These are phyloP conservation scores for Penicillium pancosmium DNA, from an alignment of 495 filamentous ascomycete species.

Conservation along the genomic window DNA sequence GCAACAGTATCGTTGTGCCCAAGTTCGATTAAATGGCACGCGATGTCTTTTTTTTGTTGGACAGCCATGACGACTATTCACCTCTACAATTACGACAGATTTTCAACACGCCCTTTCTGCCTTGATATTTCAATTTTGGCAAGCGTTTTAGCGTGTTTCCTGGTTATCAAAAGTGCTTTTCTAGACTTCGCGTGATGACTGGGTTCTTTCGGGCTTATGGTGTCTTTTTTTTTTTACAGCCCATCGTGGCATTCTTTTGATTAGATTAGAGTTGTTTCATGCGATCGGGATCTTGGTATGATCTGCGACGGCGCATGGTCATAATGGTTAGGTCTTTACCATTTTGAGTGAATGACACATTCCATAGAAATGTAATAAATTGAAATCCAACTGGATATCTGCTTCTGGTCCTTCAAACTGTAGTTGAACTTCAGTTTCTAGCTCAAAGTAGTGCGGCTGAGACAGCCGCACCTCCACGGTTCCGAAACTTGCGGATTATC, in stretches of 20 bases:
- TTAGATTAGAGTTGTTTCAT: conserved; percentile 1
- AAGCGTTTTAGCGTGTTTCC: conserved; percentile 30
- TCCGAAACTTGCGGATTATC: too few species aligned
- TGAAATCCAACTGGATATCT: neutral
- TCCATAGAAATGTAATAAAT: conserved; percentile 7
- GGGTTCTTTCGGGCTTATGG: neutral
- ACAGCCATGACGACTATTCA: neutral
- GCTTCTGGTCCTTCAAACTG: too few species aligned
- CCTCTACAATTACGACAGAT: conserved; percentile 3
- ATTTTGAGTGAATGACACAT: conserved; percentile 3
- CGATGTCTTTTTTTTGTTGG: neutral
- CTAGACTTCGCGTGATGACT: conserved; percentile 6
- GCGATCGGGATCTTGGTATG: neutral
- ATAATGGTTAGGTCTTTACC: neutral
- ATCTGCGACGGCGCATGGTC: conserved; percentile 5
- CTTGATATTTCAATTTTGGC: conserved; percentile 14
- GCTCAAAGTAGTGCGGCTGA: too few species aligned
- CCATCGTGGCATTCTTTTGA: conserved; percentile 1
- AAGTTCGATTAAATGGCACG: conserved; percentile 31
- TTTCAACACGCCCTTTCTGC: conserved; percentile 12
- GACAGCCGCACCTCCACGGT: too few species aligned
- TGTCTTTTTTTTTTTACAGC: conserved; percentile 3
- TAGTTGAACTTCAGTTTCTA: too few species aligned
- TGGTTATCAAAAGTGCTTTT: conserved; percentile 25
- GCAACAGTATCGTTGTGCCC: conserved; percentile 40